phyloP scores from a whole-genome alignment of 2,329 filamentous ascomycete species.

The Blastomyces percursus region DNA sequence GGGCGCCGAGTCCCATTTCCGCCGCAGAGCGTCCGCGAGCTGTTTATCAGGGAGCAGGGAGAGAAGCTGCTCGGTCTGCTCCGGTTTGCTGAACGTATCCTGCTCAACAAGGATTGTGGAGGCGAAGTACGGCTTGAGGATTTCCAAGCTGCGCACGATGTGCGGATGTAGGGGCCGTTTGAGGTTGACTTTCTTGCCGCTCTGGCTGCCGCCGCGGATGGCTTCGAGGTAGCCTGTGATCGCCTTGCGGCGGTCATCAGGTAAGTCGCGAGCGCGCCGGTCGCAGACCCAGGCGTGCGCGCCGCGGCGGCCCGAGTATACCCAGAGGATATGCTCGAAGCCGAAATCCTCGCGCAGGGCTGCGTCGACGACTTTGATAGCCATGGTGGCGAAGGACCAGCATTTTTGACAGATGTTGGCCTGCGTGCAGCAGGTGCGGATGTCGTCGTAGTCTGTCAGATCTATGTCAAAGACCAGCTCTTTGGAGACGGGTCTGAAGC shows the following conservation, averaged over 20 bases:
- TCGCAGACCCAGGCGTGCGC: conserved; percentile 98
- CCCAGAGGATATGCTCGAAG: conserved; percentile 95
- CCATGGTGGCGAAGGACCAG: conserved; percentile 97
- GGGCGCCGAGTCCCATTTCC: conserved; percentile 83
- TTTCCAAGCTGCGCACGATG: conserved; percentile 69
- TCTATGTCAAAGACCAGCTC: conserved; percentile 99
- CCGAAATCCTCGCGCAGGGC: conserved; percentile 90
- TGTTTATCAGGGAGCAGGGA: conserved; percentile 70
- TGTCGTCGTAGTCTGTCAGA: conserved; percentile 96
- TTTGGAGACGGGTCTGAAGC: conserved; percentile 80
- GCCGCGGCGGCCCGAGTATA: conserved; percentile 93
- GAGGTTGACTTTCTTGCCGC: conserved; percentile 76
- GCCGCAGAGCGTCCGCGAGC: conserved; percentile 66
- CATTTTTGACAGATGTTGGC: conserved; percentile 90
- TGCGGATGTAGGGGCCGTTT: conserved; percentile 84
- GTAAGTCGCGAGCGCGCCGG: conserved; percentile 68
- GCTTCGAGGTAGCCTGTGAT: conserved; percentile 86
- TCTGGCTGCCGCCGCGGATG: conserved; percentile 73
- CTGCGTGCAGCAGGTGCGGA: conserved; percentile 87
- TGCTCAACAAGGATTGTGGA: conserved; percentile 70
- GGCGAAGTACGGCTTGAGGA: conserved; percentile 75
- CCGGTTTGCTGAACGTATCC: conserved; percentile 66
- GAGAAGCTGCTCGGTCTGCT: conserved; percentile 66
- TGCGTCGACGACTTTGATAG: conserved; percentile 82
- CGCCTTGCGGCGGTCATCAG: conserved; percentile 73